Evolutionary conservation across 2,329 filamentous ascomycete species (phyloP).

Genomic region (Beauveria caledonica): DNA sequence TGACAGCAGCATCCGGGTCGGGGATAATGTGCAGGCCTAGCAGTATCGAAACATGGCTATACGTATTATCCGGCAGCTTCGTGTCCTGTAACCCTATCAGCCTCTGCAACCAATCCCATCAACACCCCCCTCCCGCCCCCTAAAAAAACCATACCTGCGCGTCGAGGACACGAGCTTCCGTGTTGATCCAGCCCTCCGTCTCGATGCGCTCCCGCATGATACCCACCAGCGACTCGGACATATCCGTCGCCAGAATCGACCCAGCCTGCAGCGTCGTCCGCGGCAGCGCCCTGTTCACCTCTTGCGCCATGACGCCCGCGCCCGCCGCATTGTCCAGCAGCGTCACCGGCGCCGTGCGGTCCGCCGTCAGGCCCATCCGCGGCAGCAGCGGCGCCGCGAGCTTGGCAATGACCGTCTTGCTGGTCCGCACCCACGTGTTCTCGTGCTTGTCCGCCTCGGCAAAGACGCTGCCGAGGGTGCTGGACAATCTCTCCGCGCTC

Average conservation of each 20-base stretch:
- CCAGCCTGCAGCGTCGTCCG: constrained; percentile 31
- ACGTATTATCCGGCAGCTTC: constrained; percentile 28
- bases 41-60: constrained; percentile 37
- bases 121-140: not conserved
- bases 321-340: constrained; percentile 48
- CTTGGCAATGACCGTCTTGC: constrained; percentile 1
- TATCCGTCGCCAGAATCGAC: constrained; percentile 42
- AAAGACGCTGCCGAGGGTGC: constrained; percentile 2
- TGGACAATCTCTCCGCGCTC: not conserved
- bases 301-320: constrained; percentile 38
- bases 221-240: constrained; percentile 33
- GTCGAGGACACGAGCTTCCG: constrained; percentile 35
- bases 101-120: not conserved
- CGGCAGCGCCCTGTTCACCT: constrained; percentile 31
- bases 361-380: constrained; percentile 5
- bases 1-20: constrained; percentile 25
- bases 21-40: constrained; percentile 41
- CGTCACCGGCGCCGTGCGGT: constrained; percentile 21
- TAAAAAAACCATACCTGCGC: constrained; percentile 38
- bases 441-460: not conserved
- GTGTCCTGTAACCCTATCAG: constrained; percentile 27
- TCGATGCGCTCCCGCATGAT: constrained; percentile 30
- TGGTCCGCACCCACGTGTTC: not conserved
- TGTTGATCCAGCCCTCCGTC: constrained; percentile 37
- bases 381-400: constrained; percentile 7